phyloP scores from a whole-genome alignment of 2,329 filamentous ascomycete genomes.

The Cladorrhinum sp. region DNA sequence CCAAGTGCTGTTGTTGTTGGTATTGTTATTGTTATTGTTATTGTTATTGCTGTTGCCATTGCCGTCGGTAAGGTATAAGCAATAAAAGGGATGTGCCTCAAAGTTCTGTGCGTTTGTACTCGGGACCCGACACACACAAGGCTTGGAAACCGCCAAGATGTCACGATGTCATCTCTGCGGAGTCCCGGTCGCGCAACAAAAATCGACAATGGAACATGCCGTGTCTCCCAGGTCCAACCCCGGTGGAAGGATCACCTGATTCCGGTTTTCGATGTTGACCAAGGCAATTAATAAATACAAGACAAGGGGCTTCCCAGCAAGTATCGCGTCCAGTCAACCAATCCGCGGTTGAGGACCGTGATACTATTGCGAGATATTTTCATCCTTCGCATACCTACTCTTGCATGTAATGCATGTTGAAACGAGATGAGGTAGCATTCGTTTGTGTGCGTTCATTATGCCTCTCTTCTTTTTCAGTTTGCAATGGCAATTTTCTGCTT shows the following conservation, averaged over 20 bases:
- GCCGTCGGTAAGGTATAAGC: too few species aligned
- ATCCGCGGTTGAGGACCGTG: background rate
- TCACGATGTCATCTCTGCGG: constrained; percentile 8
- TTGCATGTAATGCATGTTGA: background rate
- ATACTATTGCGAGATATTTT: constrained; percentile 5
- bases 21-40: too few species aligned
- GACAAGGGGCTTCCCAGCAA: background rate
- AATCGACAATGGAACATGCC: background rate
- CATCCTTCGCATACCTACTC: background rate
- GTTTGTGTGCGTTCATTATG: background rate
- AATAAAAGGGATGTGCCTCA: background rate
- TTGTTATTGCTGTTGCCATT: background rate
- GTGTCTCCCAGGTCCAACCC: background rate
- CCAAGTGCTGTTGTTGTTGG: background rate
- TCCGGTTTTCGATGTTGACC: background rate
- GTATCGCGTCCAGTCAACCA: background rate
- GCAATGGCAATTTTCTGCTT: background rate
- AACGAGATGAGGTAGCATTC: constrained; percentile 3
- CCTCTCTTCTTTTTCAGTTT: background rate
- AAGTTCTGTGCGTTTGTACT: constrained; percentile 8
- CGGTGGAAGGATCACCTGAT: background rate
- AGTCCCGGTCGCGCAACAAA: background rate
- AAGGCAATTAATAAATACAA: constrained; percentile 7
- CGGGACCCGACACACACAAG: too few species aligned
- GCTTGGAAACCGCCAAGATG: background rate